These are phyloP conservation scores for Arabis hirsuta DNA, from an alignment of 345 rosid species.

Conservation along the genomic window DNA sequence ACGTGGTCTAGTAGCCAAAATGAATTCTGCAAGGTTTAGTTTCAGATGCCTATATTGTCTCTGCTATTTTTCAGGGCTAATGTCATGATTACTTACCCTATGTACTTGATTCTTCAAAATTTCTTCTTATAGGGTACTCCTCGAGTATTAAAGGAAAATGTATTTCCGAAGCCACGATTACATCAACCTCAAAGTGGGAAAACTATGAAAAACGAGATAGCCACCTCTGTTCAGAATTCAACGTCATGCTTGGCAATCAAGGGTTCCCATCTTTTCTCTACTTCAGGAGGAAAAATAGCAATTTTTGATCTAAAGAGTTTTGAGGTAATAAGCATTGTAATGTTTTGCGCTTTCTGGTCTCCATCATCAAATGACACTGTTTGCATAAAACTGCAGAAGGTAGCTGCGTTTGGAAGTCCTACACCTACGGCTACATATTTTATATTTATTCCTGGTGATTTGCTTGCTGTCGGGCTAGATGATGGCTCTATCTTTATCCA, in stretches of 20 bases:
- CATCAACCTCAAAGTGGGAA: conserved; percentile 44
- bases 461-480: conserved; percentile 44
- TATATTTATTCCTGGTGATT: conserved; percentile 43
- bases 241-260: conserved; percentile 44
- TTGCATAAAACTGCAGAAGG: conserved; percentile 39
- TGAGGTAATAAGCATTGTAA: conserved; percentile 40
- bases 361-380: conserved; percentile 27
- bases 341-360: conserved; percentile 15
- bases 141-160: conserved; percentile 36
- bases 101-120: conserved; percentile 22
- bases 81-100: conserved; percentile 23
- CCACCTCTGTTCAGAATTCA: conserved; percentile 24
- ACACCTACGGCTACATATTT: conserved; percentile 46
- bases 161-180: conserved; percentile 35
- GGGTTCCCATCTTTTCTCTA: conserved; percentile 46
- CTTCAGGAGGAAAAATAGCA: conserved; percentile 49
- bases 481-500: conserved; percentile 48
- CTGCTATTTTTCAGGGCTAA: conserved; percentile 9
- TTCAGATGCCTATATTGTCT: conserved; percentile 1
- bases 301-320: conserved; percentile 45
- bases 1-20: conserved; percentile 38
- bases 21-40: conserved; percentile 40
- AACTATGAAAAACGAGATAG: conserved; percentile 46
- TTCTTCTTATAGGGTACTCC: conserved; percentile 20
- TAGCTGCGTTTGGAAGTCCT: conserved; percentile 41